Evolutionary conservation across 495 filamentous ascomycete species (phyloP).

Genomic region (Endocarpon pusillum): DNA sequence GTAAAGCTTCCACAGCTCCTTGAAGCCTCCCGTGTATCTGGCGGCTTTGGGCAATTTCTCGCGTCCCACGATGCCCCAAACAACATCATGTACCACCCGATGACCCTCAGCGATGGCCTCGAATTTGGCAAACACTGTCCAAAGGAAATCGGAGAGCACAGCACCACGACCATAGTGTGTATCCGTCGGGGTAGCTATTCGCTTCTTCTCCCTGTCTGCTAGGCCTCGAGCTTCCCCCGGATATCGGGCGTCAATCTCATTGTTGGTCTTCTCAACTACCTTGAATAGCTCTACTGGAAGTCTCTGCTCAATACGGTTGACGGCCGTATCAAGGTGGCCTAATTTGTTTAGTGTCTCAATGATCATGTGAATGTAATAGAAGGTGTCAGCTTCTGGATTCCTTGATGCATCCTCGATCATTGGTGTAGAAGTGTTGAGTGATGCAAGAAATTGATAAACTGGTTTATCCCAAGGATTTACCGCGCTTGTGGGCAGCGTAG

Average conservation of each 20-base stretch:
- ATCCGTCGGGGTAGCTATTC: conserved; percentile 41
- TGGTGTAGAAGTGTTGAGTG: conserved; percentile 50
- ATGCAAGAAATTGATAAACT: conserved; percentile 62
- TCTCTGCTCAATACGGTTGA: conserved; percentile 80
- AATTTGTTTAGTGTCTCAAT: conserved; percentile 81
- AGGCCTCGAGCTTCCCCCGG: conserved; percentile 46
- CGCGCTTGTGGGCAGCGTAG: conserved; percentile 30
- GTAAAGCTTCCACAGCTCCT: conserved; percentile 85
- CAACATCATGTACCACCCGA: conserved; percentile 79
- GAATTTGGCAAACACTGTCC: conserved; percentile 88
- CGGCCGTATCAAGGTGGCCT: conserved; percentile 64
- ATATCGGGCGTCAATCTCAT: conserved; percentile 81
- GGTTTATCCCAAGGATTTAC: conserved; percentile 35
- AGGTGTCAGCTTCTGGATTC: conserved; percentile 88
- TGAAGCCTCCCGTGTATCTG: conserved; percentile 60
- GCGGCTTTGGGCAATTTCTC: conserved; percentile 41
- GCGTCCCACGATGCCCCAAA: conserved; percentile 62
- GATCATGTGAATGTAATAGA: conserved; percentile 76
- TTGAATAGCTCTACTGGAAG: conserved; percentile 86
- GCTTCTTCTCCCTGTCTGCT: conserved; percentile 19
- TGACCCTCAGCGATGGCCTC: conserved; percentile 94
- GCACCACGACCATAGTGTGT: conserved; percentile 57
- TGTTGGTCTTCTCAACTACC: conserved; percentile 87
- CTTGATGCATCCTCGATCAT: conserved; percentile 76
- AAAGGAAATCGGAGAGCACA: conserved; percentile 76